These are phyloP conservation scores for Geranium incanum DNA, from an alignment of 441 rosid genomes.

Conservation along the genomic window DNA sequence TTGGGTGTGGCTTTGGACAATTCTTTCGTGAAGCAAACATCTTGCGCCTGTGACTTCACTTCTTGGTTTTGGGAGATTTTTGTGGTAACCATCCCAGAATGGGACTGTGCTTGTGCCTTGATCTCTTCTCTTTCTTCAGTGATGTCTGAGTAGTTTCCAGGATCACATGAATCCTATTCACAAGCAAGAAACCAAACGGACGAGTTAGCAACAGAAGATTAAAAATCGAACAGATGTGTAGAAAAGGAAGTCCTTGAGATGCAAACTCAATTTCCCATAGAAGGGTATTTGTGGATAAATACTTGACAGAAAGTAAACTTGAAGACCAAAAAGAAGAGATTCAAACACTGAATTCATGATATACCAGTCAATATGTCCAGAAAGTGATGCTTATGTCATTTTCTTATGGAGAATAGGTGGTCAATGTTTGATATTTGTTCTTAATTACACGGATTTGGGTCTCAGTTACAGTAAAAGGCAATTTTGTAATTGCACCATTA, in stretches of 20 bases:
- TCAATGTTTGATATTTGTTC: neutral
- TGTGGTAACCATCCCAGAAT: conserved; percentile 22
- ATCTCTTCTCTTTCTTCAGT: conserved; percentile 73
- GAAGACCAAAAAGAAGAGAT: neutral
- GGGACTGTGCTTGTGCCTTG: conserved; percentile 34
- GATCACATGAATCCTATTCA: conserved; percentile 73
- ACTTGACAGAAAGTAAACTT: neutral
- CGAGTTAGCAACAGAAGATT: neutral
- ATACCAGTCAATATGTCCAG: neutral
- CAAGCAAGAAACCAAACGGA: conserved; percentile 17
- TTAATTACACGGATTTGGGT: neutral
- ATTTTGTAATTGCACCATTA: neutral
- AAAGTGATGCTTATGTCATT: neutral
- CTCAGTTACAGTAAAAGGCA: neutral
- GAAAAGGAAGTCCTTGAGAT: neutral
- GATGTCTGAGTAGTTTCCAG: conserved; percentile 78
- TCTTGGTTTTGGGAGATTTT: conserved; percentile 21
- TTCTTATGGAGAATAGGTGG: neutral
- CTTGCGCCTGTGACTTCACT: conserved; percentile 29
- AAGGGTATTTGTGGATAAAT: neutral
- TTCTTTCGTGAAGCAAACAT: conserved; percentile 19
- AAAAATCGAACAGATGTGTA: neutral
- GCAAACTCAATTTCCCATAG: neutral
- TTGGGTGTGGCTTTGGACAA: conserved; percentile 21
- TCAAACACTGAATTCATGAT: neutral